A percentile compares a stretch with the other conserved stretches of the same genome.
These are phyloP conservation scores for Trichothecium sympodiale DNA, from an alignment of 2,329 filamentous ascomycete species.

Conservation along the genomic window DNA sequence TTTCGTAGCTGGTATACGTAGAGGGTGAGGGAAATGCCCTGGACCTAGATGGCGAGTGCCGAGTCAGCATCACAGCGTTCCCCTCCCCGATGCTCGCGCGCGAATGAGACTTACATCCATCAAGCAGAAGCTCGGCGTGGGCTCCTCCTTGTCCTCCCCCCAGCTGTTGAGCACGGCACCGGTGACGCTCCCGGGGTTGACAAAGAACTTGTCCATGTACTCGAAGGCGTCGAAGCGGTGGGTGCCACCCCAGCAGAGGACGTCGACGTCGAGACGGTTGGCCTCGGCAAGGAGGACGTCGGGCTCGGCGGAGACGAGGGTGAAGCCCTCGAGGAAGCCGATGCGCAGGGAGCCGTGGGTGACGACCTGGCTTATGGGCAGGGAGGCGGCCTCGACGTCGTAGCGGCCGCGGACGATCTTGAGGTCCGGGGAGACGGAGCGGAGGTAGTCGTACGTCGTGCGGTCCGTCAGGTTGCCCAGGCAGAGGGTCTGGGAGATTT, in stretches of 20 bases:
- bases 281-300: constrained; percentile 57
- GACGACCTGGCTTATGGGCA: constrained; percentile 55
- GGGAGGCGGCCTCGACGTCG: constrained; percentile 55
- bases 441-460: constrained; percentile 70
- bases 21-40: constrained; percentile 89
- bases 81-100: not conserved
- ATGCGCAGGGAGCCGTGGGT: constrained; percentile 55
- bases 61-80: constrained; percentile 11
- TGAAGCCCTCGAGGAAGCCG: constrained; percentile 59
- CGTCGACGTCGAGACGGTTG: constrained; percentile 57
- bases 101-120: constrained; percentile 73
- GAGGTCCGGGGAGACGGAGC: constrained; percentile 60
- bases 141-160: constrained; percentile 53
- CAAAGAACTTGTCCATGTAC: constrained; percentile 66
- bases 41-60: constrained; percentile 49
- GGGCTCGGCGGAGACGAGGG: constrained; percentile 54
- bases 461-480: constrained; percentile 73
- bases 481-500: constrained; percentile 73
- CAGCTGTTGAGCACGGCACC: constrained; percentile 51
- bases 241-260: constrained; percentile 58
- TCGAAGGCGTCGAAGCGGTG: constrained; percentile 61
- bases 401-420: constrained; percentile 59
- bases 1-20: constrained; percentile 87
- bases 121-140: constrained; percentile 83
- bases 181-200: constrained; percentile 57